These are phyloP conservation scores for Sphaerostilbella broomeana DNA, from an alignment of 2,329 filamentous ascomycete species.

Conservation along the genomic window DNA sequence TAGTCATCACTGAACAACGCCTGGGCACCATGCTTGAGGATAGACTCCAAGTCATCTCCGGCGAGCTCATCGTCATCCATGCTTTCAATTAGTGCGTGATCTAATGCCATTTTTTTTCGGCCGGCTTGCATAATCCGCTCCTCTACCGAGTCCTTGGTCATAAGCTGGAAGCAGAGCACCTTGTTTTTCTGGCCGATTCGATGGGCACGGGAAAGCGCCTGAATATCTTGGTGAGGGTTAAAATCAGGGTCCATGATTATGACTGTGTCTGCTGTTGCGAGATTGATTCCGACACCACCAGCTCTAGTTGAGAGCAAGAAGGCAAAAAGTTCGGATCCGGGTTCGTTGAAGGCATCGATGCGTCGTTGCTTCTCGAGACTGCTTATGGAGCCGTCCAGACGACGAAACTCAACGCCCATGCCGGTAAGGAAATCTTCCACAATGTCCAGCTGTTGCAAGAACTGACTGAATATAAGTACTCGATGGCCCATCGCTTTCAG, in stretches of 20 bases:
- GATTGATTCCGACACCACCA: conserved; percentile 93
- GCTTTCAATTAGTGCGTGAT: conserved; percentile 88
- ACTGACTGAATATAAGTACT: conserved; percentile 94
- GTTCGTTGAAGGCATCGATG: conserved; percentile 89
- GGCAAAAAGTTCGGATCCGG: conserved; percentile 74
- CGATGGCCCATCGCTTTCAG: conserved; percentile 79
- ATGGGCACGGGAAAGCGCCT: conserved; percentile 89
- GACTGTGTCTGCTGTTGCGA: conserved; percentile 94
- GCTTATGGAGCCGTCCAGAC: conserved; percentile 78
- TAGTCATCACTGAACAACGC: conserved; percentile 76
- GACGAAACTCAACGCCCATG: conserved; percentile 64
- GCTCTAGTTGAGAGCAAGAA: conserved; percentile 92
- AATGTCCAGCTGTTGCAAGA: conserved; percentile 79
- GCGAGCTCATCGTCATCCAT: conserved; percentile 81
- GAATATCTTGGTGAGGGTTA: conserved; percentile 96
- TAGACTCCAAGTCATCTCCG: conserved; percentile 74
- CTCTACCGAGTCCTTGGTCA: conserved; percentile 82
- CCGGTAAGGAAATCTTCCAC: conserved; percentile 85
- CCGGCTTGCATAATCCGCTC: conserved; percentile 96
- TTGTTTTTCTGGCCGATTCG: conserved; percentile 95
- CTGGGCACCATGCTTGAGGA: conserved; percentile 79
- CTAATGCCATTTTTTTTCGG: conserved; percentile 89
- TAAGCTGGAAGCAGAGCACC: conserved; percentile 89
- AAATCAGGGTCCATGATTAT: conserved; percentile 97
- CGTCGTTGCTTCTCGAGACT: conserved; percentile 86